Percentiles rank a stretch among this genome's conserved stretches.
These are phyloP conservation scores for Hermanozyma aechmeae DNA, from an alignment of 805 yeast species.

Conservation along the genomic window DNA sequence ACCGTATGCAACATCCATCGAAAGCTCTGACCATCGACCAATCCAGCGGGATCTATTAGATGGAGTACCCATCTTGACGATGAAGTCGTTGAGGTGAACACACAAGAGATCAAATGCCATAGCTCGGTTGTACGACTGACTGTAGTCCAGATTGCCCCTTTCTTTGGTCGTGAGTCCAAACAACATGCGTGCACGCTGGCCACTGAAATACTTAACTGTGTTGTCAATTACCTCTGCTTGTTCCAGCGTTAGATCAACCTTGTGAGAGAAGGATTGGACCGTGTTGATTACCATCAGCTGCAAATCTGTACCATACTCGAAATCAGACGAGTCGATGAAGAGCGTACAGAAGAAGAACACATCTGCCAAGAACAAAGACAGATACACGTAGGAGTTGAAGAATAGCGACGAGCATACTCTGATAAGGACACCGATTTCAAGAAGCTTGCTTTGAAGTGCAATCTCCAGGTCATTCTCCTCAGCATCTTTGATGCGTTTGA, in stretches of 20 bases:
- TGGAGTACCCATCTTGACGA: slow-evolving; percentile 37
- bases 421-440: slow-evolving; percentile 62
- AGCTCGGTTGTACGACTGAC: slow-evolving; percentile 30
- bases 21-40: slow-evolving; percentile 55
- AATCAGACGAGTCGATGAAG: slow-evolving; percentile 41
- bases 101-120: slow-evolving; percentile 51
- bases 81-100: slow-evolving; percentile 42
- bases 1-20: slow-evolving; percentile 54
- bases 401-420: slow-evolving; percentile 55
- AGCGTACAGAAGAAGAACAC: slow-evolving; percentile 58
- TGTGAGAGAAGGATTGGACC: slow-evolving; percentile 58
- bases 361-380: slow-evolving; percentile 63
- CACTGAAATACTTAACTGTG: slow-evolving; percentile 38
- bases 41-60: slow-evolving; percentile 48
- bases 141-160: slow-evolving; percentile 23
- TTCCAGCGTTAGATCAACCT: slow-evolving; percentile 35
- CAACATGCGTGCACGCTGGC: slow-evolving; percentile 59
- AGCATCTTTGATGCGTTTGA: slow-evolving; percentile 43
- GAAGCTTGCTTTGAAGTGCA: slow-evolving; percentile 43
- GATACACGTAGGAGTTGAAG: slow-evolving; percentile 57
- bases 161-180: slow-evolving; percentile 55
- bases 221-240: slow-evolving; percentile 35
- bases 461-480: slow-evolving; percentile 32
- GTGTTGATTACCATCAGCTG: slow-evolving; percentile 57
- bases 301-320: slow-evolving; percentile 51